phyloP scores from a whole-genome alignment of 441 rosid genomes.

The Adansonia rubrostipa region DNA sequence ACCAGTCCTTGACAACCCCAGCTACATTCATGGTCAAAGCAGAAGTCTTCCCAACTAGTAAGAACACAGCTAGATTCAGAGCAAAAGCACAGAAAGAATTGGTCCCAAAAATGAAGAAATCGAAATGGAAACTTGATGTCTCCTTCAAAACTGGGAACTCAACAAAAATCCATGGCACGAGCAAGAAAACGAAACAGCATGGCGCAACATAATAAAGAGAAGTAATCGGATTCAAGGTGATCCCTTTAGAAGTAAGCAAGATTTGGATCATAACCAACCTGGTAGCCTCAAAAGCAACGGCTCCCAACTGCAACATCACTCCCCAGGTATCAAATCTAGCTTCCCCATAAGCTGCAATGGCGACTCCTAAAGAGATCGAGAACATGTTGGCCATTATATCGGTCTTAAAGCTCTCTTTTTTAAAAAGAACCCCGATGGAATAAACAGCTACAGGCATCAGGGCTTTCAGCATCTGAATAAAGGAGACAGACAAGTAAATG shows the following conservation, averaged over 20 bases:
- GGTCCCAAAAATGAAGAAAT: slow-evolving; percentile 82
- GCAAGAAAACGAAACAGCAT: slow-evolving; percentile 79
- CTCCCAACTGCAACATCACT: slow-evolving; percentile 81
- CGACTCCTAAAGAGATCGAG: slow-evolving; percentile 91
- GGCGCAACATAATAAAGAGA: slow-evolving; percentile 92
- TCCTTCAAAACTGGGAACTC: slow-evolving; percentile 72
- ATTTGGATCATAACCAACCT: slow-evolving; percentile 91
- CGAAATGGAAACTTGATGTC: slow-evolving; percentile 81
- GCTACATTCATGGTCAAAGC: slow-evolving; percentile 98
- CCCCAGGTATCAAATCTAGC: slow-evolving; percentile 92
- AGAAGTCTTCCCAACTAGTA: slow-evolving; percentile 93
- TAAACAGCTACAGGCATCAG: slow-evolving; percentile 97
- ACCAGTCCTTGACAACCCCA: slow-evolving; percentile 97
- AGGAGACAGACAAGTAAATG: slow-evolving; percentile 86
- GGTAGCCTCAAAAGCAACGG: slow-evolving; percentile 91
- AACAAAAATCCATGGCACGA: slow-evolving; percentile 88
- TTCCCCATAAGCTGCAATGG: slow-evolving; percentile 89
- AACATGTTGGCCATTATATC: slow-evolving; percentile 88
- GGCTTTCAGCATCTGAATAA: slow-evolving; percentile 96
- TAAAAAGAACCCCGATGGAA: slow-evolving; percentile 77
- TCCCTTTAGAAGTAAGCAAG: slow-evolving; percentile 86
- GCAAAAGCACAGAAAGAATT: slow-evolving; percentile 92
- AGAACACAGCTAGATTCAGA: slow-evolving; percentile 87
- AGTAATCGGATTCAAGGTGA: slow-evolving; percentile 81
- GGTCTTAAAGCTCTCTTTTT: slow-evolving; percentile 67